Evolutionary conservation across 2,329 filamentous ascomycete genomes (phyloP), one percentile per base, ranked within the genome.

Genomic region (Trichoderma koningii): DNA sequence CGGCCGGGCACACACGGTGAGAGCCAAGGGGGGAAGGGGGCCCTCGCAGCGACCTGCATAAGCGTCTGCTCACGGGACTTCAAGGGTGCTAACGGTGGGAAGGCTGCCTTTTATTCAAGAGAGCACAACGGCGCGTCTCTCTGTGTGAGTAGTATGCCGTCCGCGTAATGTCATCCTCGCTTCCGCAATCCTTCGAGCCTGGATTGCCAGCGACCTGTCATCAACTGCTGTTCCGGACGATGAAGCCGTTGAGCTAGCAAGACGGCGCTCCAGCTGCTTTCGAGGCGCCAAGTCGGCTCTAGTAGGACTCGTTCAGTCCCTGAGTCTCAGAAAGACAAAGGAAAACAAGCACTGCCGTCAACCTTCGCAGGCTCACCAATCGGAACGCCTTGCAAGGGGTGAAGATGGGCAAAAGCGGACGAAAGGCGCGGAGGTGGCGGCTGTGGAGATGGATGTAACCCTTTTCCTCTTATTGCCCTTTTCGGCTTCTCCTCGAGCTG

Each of bases 311-410:
- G n/a, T 44, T 45, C 23, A 50, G 34, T 38, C 50, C 45, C 44
- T 50, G 56, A 3, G 45, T 26, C 50, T 34, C 19, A 12, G 19
- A 30, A 52, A 14, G 34, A 23, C 12, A n/a, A 55, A 38, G 23
- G 34, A 50, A 15, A 47, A 7, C 28, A 7, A 57, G 41, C 55
- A 57, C 55, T 57, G 38, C 38, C 48, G 23, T 62, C 21, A 28
- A 55, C 50, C 34, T 38, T 30, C 23, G 60, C 50, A 50, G 47
- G n/a, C 60, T 30, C 60, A 47, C 60, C 60, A 63, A 63, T 63
- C 60, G 60, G 60, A 63, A 63, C 26, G 48, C 17, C 47, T 63
- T 14, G 60, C 48, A 53, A 7, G 26, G 48, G 9, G 30, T 34
- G 34, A 38, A 38, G 3, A 30, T 7, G 34, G 34, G 12, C 34